Evolutionary conservation across 176 grass and related monocot species (phyloP).

Genomic region (Eremochloa ophiuroides): DNA sequence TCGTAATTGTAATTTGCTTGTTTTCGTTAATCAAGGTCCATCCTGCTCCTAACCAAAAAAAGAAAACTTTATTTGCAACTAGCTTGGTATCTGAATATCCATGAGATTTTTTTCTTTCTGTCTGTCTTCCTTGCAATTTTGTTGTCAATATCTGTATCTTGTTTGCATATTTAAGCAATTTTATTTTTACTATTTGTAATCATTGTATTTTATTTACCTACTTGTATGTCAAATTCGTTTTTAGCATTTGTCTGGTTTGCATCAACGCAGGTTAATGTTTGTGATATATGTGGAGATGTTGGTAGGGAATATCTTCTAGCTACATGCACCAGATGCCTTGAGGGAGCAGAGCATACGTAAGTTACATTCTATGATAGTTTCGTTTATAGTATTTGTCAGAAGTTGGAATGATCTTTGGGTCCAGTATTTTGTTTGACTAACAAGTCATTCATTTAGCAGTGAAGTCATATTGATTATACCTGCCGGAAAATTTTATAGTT

Average conservation of each 20-base stretch:
- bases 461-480: background rate
- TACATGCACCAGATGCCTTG: conserved; percentile 88
- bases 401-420: background rate
- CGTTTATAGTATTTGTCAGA: background rate
- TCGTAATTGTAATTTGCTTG: background rate
- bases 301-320: conserved; percentile 88
- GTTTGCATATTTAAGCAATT: background rate
- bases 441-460: background rate
- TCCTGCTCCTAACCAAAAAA: background rate
- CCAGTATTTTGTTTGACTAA: conserved; percentile 15
- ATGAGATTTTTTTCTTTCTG: background rate
- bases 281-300: conserved; percentile 99
- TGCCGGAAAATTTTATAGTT: background rate
- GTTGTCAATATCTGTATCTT: background rate
- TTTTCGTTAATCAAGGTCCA: background rate
- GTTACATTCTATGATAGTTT: conserved; percentile 19
- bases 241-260: conserved; percentile 28
- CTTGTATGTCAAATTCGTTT: background rate
- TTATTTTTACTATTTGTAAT: background rate
- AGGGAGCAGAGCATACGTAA: conserved; percentile 97
- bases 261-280: conserved; percentile 77
- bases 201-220: background rate
- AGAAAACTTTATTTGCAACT: background rate
- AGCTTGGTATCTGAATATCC: background rate
- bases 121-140: background rate